Base-by-base conservation (phyloP, 345 rosid genomes). In the Sisymbrium altissimum region DNA sequence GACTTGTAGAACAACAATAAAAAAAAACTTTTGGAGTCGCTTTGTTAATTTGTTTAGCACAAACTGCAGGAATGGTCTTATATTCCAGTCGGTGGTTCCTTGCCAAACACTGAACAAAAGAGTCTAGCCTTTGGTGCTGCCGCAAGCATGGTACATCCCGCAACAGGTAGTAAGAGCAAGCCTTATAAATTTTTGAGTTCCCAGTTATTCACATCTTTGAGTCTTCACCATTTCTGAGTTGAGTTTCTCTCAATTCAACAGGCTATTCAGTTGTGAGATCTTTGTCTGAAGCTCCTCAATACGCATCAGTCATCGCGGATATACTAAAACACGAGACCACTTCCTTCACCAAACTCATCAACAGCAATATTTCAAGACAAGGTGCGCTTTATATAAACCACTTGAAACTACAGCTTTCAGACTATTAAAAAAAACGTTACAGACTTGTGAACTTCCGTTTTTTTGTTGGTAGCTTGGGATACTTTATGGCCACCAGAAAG, bases 111-210 rank as follows among this genome's bases (percentile, higher is more conserved):
- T 29, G 95, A 88, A 74, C 97, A 94, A 70, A 94, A 86, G 73
- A 91, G 83, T 73, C 97, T 91, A 67, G 97, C 97, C 29, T 95
- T 87, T 76, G 99, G 99, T 81, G 97, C 97, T 75, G 97, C 97
- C 5, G 97, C 99, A 54, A 85, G 97, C 86, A 87, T 89, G 97
- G 97, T 95, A 71, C 97, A 95, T 75, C 99, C 99, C 4, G 97
- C 96, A 73, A 95, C 97, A 52, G 98, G 96, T 91, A 72, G 50
- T 56, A 30, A 63, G 58, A 59, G 41, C 55, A 52, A 53, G 39
- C 61, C 67, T 19, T 66, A 64, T 7, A 38, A n/a, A n/a, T n/a
- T n/a, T 13, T 14, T 15, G 65, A 73, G 10, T 62, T 46, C 53
- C 53, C 49, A 6, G 54, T 18, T 27, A 64, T 14, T 39, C 9